These are phyloP conservation scores for Lachnellula suecica DNA, from an alignment of 2,329 filamentous ascomycete genomes.

Conservation along the genomic window DNA sequence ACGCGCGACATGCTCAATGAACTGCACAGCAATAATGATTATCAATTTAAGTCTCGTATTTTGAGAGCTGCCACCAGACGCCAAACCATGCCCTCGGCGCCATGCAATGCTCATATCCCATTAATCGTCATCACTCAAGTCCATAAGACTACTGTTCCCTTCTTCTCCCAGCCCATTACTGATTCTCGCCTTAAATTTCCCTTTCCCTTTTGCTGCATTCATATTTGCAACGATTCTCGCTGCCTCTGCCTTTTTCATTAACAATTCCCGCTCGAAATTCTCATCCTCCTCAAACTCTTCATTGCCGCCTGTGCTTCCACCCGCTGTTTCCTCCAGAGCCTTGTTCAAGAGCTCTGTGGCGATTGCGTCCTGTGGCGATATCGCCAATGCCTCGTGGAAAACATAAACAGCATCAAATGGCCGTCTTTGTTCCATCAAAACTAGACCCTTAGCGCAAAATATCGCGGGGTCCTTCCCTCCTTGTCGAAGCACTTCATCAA, in stretches of 20 bases:
- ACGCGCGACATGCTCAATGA: background rate
- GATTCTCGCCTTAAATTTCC: slow-evolving; percentile 38
- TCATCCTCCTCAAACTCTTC: slow-evolving; percentile 46
- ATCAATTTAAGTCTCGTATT: background rate
- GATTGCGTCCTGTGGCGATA: slow-evolving; percentile 77
- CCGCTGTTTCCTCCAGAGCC: slow-evolving; percentile 63
- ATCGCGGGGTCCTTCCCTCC: slow-evolving; percentile 77
- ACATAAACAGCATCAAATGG: slow-evolving; percentile 77
- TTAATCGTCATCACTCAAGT: slow-evolving; percentile 54
- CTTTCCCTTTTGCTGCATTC: slow-evolving; percentile 41
- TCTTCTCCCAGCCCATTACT: slow-evolving; percentile 32
- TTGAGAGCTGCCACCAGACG: slow-evolving; percentile 4
- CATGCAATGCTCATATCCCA: slow-evolving; percentile 7
- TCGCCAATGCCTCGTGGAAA: slow-evolving; percentile 80
- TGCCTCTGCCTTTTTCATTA: slow-evolving; percentile 46
- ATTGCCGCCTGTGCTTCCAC: slow-evolving; percentile 27
- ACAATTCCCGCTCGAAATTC: slow-evolving; percentile 55
- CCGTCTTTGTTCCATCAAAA: slow-evolving; percentile 74
- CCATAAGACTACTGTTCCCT: slow-evolving; percentile 52
- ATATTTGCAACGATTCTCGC: slow-evolving; percentile 30
- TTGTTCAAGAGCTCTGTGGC: slow-evolving; percentile 76
- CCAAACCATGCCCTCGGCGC: slow-evolving; percentile 9
- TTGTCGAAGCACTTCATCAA: slow-evolving; percentile 82
- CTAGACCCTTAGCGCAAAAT: slow-evolving; percentile 80
- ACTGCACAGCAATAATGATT: background rate